A percentile compares a stretch with the other conserved stretches of the same genome.
These are phyloP conservation scores for Pseudodiploospora longispora DNA, from an alignment of 2,329 filamentous ascomycete genomes.

Conservation along the genomic window DNA sequence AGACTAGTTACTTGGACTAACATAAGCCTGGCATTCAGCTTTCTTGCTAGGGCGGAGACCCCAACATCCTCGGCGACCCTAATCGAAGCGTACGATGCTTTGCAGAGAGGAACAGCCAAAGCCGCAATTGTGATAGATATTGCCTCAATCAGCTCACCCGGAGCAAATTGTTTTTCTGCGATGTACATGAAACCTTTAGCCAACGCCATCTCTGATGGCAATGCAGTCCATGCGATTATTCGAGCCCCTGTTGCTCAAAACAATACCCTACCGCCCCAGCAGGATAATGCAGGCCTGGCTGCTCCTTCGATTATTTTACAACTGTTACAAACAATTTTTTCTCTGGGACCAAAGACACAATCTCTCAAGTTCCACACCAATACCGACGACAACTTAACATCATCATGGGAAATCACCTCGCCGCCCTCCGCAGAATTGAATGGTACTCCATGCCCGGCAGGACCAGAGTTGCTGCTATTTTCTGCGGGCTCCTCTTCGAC, in stretches of 20 bases:
- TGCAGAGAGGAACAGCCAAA: neutral
- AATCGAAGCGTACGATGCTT: neutral
- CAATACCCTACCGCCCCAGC: slow-evolving; percentile 20
- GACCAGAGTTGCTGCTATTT: too few relatives aligned
- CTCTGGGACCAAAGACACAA: too few relatives aligned
- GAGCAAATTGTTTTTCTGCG: slow-evolving; percentile 33
- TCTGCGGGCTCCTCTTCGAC: too few relatives aligned
- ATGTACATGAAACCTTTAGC: slow-evolving; percentile 32
- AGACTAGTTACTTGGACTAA: too few relatives aligned
- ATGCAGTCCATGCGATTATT: slow-evolving; percentile 24
- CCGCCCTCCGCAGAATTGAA: too few relatives aligned
- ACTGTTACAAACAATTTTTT: too few relatives aligned
- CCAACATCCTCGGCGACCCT: neutral
- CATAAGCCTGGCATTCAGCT: neutral
- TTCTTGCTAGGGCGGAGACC: neutral
- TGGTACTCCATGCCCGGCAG: too few relatives aligned
- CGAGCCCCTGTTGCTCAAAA: slow-evolving; percentile 20
- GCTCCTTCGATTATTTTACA: too few relatives aligned
- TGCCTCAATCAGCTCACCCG: slow-evolving; percentile 29
- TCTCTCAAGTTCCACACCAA: too few relatives aligned
- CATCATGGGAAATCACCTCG: too few relatives aligned
- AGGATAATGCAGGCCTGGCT: neutral
- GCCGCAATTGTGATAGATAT: neutral
- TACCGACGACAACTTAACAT: too few relatives aligned
- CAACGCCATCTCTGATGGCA: slow-evolving; percentile 30